Conservation (phyloP, 345 rosid genomes). For the Isatis tinctoria region DNA sequence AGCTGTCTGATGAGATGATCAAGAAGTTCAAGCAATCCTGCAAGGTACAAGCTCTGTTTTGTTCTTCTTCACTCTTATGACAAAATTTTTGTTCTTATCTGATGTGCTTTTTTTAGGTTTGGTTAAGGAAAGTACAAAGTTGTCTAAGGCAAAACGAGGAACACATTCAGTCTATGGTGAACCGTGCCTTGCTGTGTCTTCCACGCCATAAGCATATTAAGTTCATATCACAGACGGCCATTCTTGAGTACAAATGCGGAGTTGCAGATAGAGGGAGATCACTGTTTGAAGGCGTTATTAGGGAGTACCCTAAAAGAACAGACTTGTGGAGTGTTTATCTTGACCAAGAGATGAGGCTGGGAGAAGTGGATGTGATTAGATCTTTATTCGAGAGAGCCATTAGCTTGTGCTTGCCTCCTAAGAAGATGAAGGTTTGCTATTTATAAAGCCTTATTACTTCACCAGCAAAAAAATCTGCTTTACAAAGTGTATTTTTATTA, state of each 20-base stretch:
- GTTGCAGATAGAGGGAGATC: slow-evolving; percentile 87
- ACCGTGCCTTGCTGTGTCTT: slow-evolving; percentile 72
- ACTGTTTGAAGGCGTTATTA: slow-evolving; percentile 76
- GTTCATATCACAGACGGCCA: slow-evolving; percentile 82
- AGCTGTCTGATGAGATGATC: slow-evolving; percentile 66
- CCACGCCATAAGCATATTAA: slow-evolving; percentile 81
- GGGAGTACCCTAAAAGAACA: slow-evolving; percentile 91
- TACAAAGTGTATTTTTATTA: neutral
- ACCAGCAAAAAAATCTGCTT: neutral
- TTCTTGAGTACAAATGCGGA: slow-evolving; percentile 83
- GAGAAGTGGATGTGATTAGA: slow-evolving; percentile 63
- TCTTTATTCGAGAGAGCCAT: slow-evolving; percentile 83
- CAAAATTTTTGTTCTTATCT: neutral
- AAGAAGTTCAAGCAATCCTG: slow-evolving; percentile 91
- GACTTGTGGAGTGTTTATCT: slow-evolving; percentile 96
- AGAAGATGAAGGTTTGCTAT: slow-evolving; percentile 80
- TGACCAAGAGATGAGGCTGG: slow-evolving; percentile 84
- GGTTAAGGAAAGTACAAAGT: slow-evolving; percentile 67
- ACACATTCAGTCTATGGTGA: slow-evolving; percentile 59
- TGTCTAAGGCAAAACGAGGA: slow-evolving; percentile 53
- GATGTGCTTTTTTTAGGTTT: slow-evolving; percentile 45
- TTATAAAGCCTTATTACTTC: neutral
- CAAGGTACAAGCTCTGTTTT: slow-evolving; percentile 58
- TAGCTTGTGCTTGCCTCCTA: slow-evolving; percentile 77
- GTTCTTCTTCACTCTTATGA: neutral